A percentile compares a stretch with the other conserved stretches of the same genome.
These are phyloP conservation scores for Dictyophora rubrovolvata DNA, from an alignment of 768 basidiomycete species.

Conservation along the genomic window DNA sequence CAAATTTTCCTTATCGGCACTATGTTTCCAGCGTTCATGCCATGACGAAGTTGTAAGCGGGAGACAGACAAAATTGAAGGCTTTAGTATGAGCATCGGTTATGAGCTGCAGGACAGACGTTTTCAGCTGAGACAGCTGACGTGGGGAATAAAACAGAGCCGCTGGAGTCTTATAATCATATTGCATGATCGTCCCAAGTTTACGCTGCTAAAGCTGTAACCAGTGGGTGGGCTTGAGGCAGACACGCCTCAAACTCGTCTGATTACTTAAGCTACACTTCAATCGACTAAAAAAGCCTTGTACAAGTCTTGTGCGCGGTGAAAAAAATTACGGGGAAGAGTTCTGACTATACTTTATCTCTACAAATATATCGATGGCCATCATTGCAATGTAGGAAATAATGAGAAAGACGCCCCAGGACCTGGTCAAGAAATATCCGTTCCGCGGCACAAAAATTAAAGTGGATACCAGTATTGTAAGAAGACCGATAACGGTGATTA, in stretches of 20 bases:
- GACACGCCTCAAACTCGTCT: too few species aligned
- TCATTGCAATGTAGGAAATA: slow-evolving; percentile 59
- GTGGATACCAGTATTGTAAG: slow-evolving; percentile 65
- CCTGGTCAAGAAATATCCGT: slow-evolving; percentile 69
- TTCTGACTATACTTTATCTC: slow-evolving; percentile 38
- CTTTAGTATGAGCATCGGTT: slow-evolving; percentile 44
- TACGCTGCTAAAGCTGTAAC: too few species aligned
- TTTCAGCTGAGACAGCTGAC: background rate
- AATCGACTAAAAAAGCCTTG: too few species aligned
- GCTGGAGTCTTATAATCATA: slow-evolving; percentile 4
- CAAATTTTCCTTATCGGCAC: slow-evolving; percentile 40
- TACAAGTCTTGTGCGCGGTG: too few species aligned
- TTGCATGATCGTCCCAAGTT: background rate
- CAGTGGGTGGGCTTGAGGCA: too few species aligned
- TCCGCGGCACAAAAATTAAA: slow-evolving; percentile 74
- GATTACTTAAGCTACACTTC: too few species aligned
- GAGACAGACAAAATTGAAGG: slow-evolving; percentile 67
- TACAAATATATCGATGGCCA: slow-evolving; percentile 70
- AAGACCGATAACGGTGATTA: slow-evolving; percentile 79
- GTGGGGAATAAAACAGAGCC: background rate
- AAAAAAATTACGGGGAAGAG: background rate
- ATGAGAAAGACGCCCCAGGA: slow-evolving; percentile 80
- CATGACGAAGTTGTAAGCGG: slow-evolving; percentile 87
- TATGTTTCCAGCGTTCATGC: slow-evolving; percentile 78
- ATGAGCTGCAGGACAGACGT: slow-evolving; percentile 22